Conservation (phyloP, 257 asterid species). For the Eustoma russellianum region DNA sequence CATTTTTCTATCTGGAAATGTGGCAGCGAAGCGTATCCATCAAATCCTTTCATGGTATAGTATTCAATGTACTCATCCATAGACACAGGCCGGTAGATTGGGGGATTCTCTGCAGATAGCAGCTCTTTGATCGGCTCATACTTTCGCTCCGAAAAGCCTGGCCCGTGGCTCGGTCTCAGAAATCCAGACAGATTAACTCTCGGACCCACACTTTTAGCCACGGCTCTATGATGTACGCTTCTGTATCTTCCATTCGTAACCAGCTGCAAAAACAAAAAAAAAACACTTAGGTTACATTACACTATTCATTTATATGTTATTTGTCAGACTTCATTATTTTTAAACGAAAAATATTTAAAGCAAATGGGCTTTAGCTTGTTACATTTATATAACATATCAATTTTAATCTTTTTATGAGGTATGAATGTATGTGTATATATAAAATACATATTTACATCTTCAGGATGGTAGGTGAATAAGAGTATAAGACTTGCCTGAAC, state of each 20-base stretch:
- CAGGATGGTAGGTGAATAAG: too few relatives aligned
- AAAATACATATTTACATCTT: too few relatives aligned
- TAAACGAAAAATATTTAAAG: too few relatives aligned
- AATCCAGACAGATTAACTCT: slow-evolving; percentile 31
- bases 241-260: slow-evolving; percentile 22
- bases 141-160: background rate
- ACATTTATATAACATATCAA: too few relatives aligned
- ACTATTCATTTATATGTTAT: too few relatives aligned
- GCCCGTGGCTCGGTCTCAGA: slow-evolving; percentile 22
- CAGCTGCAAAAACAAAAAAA: slow-evolving; percentile 22
- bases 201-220: slow-evolving; percentile 20
- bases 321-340: too few relatives aligned
- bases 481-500: background rate
- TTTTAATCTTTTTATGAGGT: too few relatives aligned
- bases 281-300: too few relatives aligned
- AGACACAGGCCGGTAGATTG: background rate
- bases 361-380: too few relatives aligned
- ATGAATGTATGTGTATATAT: too few relatives aligned
- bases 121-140: slow-evolving; percentile 47
- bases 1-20: slow-evolving; percentile 6
- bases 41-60: background rate
- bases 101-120: slow-evolving; percentile 43
- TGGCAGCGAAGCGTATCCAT: background rate
- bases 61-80: background rate
- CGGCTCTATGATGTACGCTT: slow-evolving; percentile 23